phyloP scores from a whole-genome alignment of 768 basidiomycete genomes.

The Collybia nuda region DNA sequence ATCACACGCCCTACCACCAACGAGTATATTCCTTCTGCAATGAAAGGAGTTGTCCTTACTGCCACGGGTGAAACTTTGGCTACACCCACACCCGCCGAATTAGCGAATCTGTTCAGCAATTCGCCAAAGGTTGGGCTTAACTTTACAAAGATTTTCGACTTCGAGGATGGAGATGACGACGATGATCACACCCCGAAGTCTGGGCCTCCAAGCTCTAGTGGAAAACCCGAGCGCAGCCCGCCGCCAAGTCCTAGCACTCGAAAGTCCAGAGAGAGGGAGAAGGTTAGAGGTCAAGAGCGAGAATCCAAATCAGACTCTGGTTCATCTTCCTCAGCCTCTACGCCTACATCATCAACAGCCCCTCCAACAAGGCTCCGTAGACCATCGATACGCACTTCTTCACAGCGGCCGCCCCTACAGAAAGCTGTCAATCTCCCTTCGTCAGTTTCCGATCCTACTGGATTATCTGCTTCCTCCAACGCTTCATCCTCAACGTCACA shows the following conservation, averaged over 20 bases:
- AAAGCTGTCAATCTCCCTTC: constrained; percentile 23
- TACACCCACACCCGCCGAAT: constrained; percentile 68
- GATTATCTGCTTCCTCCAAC: constrained; percentile 17
- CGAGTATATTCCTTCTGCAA: constrained; percentile 49
- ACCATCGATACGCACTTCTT: constrained; percentile 53
- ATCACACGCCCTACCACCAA: constrained; percentile 35
- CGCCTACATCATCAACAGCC: constrained; percentile 14
- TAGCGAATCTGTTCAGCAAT: constrained; percentile 64
- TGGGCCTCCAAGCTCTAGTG: constrained; percentile 21
- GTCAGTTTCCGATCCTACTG: constrained; percentile 41
- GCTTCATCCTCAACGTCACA: constrained; percentile 18
- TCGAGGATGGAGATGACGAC: constrained; percentile 42
- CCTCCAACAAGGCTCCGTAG: constrained; percentile 52
- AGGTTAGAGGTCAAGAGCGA: constrained; percentile 16
- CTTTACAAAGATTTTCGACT: constrained; percentile 79
- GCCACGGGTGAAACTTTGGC: constrained; percentile 72
- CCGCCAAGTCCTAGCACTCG: constrained; percentile 49
- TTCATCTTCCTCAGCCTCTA: constrained; percentile 19
- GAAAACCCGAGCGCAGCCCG: constrained; percentile 28
- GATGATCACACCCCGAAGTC: constrained; percentile 22
- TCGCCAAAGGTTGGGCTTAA: constrained; percentile 73
- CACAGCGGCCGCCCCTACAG: constrained; percentile 27
- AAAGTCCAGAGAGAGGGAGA: constrained; percentile 35
- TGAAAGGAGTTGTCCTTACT: constrained; percentile 80
- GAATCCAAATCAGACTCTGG: constrained; percentile 16